Conservation (phyloP, 2,329 filamentous ascomycete genomes). For the Diaporthe sp. region DNA sequence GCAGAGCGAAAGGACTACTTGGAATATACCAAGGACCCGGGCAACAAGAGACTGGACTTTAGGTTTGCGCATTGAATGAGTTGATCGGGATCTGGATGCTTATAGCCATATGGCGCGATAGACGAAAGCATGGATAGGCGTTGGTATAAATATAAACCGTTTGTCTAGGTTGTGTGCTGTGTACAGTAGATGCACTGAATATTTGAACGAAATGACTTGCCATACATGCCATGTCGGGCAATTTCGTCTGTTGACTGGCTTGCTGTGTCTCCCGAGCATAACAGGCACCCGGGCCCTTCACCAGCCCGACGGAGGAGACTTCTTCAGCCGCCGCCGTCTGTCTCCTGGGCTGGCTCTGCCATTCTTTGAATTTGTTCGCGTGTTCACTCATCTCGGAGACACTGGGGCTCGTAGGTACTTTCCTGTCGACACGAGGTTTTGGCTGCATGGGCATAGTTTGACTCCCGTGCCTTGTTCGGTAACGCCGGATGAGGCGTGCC, state of each 20-base stretch:
- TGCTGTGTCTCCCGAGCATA: neutral
- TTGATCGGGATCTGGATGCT: too few relatives aligned
- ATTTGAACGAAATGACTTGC: neutral
- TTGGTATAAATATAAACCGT: too few relatives aligned
- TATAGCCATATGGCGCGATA: too few relatives aligned
- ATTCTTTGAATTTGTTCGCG: neutral
- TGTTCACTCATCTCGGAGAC: neutral
- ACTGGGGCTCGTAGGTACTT: neutral
- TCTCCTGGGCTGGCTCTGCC: neutral
- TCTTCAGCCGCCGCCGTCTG: neutral
- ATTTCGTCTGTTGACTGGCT: neutral
- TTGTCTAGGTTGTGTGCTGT: neutral
- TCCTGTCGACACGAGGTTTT: neutral
- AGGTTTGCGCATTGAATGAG: conserved; percentile 48
- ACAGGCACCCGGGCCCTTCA: neutral
- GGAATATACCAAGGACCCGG: conserved; percentile 51
- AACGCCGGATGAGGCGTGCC: neutral
- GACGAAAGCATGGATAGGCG: neutral
- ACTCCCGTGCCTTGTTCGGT: neutral
- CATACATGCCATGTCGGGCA: neutral
- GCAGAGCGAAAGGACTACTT: conserved; percentile 62
- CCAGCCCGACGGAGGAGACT: neutral
- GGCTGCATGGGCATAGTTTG: neutral
- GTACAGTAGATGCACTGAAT: neutral
- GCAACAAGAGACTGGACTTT: conserved; percentile 57